A percentile compares a stretch with the other conserved stretches of the same genome.
phyloP scores from a whole-genome alignment of 2,329 filamentous ascomycete species.

The Knufia petricola region DNA sequence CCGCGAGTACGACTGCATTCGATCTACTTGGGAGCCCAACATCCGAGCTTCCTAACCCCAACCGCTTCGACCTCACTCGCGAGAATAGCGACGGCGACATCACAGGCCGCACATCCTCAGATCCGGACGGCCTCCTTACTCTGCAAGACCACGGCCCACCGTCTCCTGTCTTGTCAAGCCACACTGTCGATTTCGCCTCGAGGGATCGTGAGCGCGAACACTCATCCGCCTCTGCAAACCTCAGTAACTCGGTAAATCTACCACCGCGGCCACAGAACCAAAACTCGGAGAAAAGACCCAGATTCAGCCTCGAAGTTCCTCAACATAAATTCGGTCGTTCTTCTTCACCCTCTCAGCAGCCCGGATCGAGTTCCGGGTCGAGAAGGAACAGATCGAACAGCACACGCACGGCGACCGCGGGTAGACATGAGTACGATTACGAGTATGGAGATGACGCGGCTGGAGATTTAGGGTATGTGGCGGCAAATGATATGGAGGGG shows the following conservation, averaged over 20 bases:
- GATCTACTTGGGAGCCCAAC: slow-evolving; percentile 58
- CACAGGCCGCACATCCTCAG: slow-evolving; percentile 16
- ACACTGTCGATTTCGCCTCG: slow-evolving; percentile 13
- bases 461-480: slow-evolving; percentile 88
- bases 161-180: slow-evolving; percentile 23
- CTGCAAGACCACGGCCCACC: slow-evolving; percentile 27
- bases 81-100: slow-evolving; percentile 31
- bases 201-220: slow-evolving; percentile 9
- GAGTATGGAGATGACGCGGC: slow-evolving; percentile 73
- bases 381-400: neutral
- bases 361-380: neutral
- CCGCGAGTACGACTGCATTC: slow-evolving; percentile 30
- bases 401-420: slow-evolving; percentile 12
- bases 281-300: slow-evolving; percentile 17
- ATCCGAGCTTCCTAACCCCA: slow-evolving; percentile 61
- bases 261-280: slow-evolving; percentile 25
- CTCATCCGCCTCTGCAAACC: slow-evolving; percentile 26
- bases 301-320: slow-evolving; percentile 25
- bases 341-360: neutral
- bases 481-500: slow-evolving; percentile 86
- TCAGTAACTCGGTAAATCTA: slow-evolving; percentile 31
- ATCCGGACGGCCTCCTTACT: slow-evolving; percentile 27
- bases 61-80: slow-evolving; percentile 59
- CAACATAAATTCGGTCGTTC: slow-evolving; percentile 13
- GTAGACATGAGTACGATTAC: slow-evolving; percentile 33